Evolutionary conservation across 2,329 filamentous ascomycete species (phyloP), one percentile per base, ranked within the genome.

Genomic region (Fusarium incarnatum): DNA sequence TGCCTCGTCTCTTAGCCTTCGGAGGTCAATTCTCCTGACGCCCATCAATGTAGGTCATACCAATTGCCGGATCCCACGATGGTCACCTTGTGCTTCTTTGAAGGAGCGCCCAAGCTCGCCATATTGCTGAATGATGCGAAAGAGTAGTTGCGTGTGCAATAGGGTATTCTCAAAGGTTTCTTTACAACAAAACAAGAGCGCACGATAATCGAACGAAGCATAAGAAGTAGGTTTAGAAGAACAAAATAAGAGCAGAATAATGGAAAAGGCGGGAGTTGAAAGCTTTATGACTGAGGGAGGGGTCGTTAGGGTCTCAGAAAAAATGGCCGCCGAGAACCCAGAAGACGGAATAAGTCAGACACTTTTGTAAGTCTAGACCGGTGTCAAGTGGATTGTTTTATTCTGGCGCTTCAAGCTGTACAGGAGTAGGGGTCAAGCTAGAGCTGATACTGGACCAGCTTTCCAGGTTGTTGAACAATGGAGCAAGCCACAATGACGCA

Each of bases 1-100:
- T 7, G 34, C 10, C 18, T n/a, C 34, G 6, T 37, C 18, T 12
- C 10, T 37, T n/a, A 3, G 10, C 0, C 3, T 4, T n/a, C 6
- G 0, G 6, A 37, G 34, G 10, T 10, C 34, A 37, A 37, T 37
- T 37, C 18, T 12, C n/a, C 34, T 11, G 34, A 37, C 10, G 7
- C 18, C 10, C 9, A 28, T n/a, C 23, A 28, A 5, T n/a, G 20
- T 18, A 37, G 34, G 18, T 6, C 63, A 9, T 85, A 95, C 94
- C 96, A 99, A 82, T 99, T 99, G 76, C 96, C 96, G 55, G 95
- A 98, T 75, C 96, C 96, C 72, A 99, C 89, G 55, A 99, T 89
- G 67, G 94, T 94, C 77, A 98, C 93, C 86, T 94, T 97, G 88
- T 97, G 94, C 83, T 92, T 94, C 83, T 89, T 92, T 67, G 84